A percentile compares a stretch with the other conserved stretches of the same genome.
These are phyloP conservation scores for Ceriops decandra DNA, from an alignment of 345 rosid species.

Conservation along the genomic window DNA sequence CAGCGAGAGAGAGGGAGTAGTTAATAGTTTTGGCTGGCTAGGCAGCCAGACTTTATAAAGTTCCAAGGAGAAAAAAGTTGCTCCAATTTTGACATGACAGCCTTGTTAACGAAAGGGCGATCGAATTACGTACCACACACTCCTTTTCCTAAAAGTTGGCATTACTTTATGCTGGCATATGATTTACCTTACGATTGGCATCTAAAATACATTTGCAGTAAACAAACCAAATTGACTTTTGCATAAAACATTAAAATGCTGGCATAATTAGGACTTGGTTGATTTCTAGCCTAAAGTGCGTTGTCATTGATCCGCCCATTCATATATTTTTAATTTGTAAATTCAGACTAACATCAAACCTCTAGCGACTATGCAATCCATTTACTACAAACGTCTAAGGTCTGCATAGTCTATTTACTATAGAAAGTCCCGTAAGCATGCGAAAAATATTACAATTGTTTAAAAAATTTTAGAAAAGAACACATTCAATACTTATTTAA, in stretches of 20 bases:
- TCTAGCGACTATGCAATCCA: no score
- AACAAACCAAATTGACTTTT: not conserved
- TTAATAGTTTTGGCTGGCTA: constrained; percentile 19
- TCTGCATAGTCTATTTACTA: no score
- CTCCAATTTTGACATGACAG: constrained; percentile 56
- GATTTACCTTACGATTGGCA: constrained; percentile 11
- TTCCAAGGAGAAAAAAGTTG: constrained; percentile 35
- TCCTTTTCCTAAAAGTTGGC: constrained; percentile 40
- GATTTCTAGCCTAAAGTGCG: not conserved
- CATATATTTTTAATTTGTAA: no score
- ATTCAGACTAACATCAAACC: no score
- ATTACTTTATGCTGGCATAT: constrained; percentile 20
- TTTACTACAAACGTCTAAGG: no score
- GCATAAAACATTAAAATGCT: not conserved
- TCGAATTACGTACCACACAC: constrained; percentile 50
- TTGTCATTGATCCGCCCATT: no score
- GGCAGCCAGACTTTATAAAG: constrained; percentile 38
- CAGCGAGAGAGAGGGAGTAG: constrained; percentile 10
- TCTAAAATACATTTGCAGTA: not conserved
- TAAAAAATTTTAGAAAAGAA: no score
- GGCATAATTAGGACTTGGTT: not conserved
- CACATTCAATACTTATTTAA: no score
- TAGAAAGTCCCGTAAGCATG: no score
- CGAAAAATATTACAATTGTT: no score
- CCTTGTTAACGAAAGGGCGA: constrained; percentile 45